Conservation (phyloP, 2,329 filamentous ascomycete species). For the Microdochium paspali region DNA sequence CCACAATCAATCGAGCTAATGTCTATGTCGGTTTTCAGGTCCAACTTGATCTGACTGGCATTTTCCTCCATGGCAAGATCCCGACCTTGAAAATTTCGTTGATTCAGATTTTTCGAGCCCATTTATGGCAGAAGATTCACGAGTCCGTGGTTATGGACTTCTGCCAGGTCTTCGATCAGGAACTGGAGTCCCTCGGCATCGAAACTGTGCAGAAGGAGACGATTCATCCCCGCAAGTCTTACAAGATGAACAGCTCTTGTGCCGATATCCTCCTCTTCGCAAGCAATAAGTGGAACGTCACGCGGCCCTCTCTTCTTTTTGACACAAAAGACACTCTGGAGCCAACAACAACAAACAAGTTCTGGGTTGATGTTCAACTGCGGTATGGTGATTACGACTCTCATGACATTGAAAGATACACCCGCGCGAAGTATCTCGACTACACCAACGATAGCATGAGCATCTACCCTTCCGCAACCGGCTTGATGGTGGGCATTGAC, state of each 20-base stretch:
- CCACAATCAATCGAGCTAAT: constrained; percentile 88
- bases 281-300: constrained; percentile 98
- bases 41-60: constrained; percentile 92
- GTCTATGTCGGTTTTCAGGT: constrained; percentile 99
- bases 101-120: constrained; percentile 98
- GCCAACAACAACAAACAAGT: constrained; percentile 92
- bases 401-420: constrained; percentile 96
- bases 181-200: constrained; percentile 89
- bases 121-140: constrained; percentile 99
- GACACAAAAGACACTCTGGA: constrained; percentile 96
- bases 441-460: constrained; percentile 99
- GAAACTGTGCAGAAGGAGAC: constrained; percentile 99
- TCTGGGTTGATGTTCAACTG: constrained; percentile 96
- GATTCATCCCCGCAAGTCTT: constrained; percentile 96
- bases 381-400: constrained; percentile 98
- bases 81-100: constrained; percentile 95
- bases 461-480: constrained; percentile 94
- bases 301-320: constrained; percentile 81
- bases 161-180: constrained; percentile 96
- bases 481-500: constrained; percentile 96
- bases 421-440: constrained; percentile 94
- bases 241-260: constrained; percentile 99
- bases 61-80: constrained; percentile 98
- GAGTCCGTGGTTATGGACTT: constrained; percentile 98
- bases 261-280: constrained; percentile 95